Percentiles rank a stretch among this genome's conserved stretches.
Evolutionary conservation across 768 basidiomycete species (phyloP).

Genomic region (Paxillus involutus): DNA sequence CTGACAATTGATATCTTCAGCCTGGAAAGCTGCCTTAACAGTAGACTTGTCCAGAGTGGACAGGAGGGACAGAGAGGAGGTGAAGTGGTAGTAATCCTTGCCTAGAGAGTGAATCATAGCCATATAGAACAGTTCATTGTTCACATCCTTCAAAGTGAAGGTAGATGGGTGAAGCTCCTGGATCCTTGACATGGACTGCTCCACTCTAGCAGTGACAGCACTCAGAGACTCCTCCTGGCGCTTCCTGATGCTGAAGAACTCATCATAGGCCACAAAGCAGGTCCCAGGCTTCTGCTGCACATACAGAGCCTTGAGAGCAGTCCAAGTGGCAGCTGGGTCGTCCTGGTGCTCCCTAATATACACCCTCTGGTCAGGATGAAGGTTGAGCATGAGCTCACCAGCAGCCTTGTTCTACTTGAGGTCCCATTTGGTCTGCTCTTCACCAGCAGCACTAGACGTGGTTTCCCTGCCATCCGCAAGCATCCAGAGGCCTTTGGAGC

Average conservation of each 20-base stretch:
- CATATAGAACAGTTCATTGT: constrained; percentile 9
- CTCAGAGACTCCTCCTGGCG: background rate
- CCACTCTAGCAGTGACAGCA: constrained; percentile 2
- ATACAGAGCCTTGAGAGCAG: background rate
- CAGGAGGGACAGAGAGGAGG: constrained; percentile 10
- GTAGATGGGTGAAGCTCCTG: background rate
- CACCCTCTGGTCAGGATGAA: background rate
- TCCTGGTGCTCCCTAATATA: constrained; percentile 1
- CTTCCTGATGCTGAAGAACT: constrained; percentile 11
- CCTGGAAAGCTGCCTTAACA: no score
- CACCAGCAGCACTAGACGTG: no score
- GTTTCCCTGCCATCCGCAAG: no score
- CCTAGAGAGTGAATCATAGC: constrained; percentile 9
- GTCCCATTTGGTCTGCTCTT: no score
- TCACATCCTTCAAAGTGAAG: background rate
- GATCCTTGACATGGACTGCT: constrained; percentile 5
- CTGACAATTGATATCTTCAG: no score
- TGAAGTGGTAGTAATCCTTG: constrained; percentile 8
- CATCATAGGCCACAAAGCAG: constrained; percentile 5
- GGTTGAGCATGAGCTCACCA: no score
- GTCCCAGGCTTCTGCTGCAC: constrained; percentile 4
- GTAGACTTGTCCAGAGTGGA: no score
- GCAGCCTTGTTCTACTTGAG: no score
- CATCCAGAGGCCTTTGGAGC: no score
- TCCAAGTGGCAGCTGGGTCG: background rate